A percentile compares a stretch with the other conserved stretches of the same genome.
phyloP scores from a whole-genome alignment of 768 basidiomycete species.

The Holtermannia corniformis region DNA sequence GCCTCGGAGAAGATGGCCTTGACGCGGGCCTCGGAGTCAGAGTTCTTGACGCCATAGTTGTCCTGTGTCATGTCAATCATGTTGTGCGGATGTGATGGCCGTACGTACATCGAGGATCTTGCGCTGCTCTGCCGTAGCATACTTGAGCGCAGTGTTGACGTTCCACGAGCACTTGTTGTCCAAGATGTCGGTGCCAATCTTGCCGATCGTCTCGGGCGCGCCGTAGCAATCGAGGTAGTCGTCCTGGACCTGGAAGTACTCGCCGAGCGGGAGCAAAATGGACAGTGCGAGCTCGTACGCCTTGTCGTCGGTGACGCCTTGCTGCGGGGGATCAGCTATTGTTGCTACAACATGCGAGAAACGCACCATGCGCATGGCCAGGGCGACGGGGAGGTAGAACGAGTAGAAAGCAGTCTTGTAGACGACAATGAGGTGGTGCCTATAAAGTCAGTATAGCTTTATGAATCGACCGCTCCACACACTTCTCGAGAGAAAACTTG shows the following conservation, averaged over 20 bases:
- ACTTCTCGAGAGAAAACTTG: slow-evolving; percentile 83
- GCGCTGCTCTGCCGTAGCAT: slow-evolving; percentile 44
- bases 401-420: slow-evolving; percentile 98
- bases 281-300: slow-evolving; percentile 65
- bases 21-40: slow-evolving; percentile 52
- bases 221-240: slow-evolving; percentile 92
- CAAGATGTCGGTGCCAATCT: slow-evolving; percentile 94
- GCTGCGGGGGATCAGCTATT: slow-evolving; percentile 16
- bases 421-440: slow-evolving; percentile 82
- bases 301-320: slow-evolving; percentile 45
- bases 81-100: background rate
- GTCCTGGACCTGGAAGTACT: slow-evolving; percentile 98
- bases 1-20: slow-evolving; percentile 65
- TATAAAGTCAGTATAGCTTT: slow-evolving; percentile 34
- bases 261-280: slow-evolving; percentile 84
- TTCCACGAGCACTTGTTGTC: slow-evolving; percentile 99
- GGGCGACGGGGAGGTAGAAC: slow-evolving; percentile 95
- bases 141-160: slow-evolving; percentile 69
- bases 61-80: slow-evolving; percentile 43
- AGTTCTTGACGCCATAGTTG: slow-evolving; percentile 57
- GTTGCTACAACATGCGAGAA: no score
- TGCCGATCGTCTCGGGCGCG: slow-evolving; percentile 82
- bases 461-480: slow-evolving; percentile 17
- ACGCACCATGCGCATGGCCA: slow-evolving; percentile 68
- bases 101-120: slow-evolving; percentile 44